Evolutionary conservation across 1,139 yeast genomes (phyloP).

Genomic region (Diutina ranongensis): DNA sequence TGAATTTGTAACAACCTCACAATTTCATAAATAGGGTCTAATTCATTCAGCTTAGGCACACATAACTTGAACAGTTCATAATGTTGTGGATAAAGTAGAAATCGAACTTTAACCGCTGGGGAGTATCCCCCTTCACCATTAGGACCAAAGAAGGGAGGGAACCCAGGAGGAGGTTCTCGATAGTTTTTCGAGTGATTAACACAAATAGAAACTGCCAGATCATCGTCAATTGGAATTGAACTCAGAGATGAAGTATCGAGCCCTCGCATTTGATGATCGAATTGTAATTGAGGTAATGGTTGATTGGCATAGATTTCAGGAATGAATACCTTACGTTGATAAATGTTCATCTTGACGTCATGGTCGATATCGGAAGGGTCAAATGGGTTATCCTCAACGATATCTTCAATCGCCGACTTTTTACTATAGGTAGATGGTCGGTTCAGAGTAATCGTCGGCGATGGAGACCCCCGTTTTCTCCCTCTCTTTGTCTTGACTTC

Average conservation of each 20-base stretch:
- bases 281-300: constrained; percentile 15
- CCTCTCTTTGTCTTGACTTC: not conserved
- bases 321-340: constrained; percentile 24
- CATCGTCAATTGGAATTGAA: constrained; percentile 15
- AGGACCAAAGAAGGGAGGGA: constrained; percentile 21
- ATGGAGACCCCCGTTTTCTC: not conserved
- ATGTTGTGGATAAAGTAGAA: constrained; percentile 31
- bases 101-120: constrained; percentile 23
- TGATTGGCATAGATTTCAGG: constrained; percentile 15
- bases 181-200: constrained; percentile 20
- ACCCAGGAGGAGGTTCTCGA: constrained; percentile 23
- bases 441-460: not conserved
- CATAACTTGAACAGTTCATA: constrained; percentile 30
- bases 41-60: constrained; percentile 40
- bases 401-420: not conserved
- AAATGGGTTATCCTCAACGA: constrained; percentile 17
- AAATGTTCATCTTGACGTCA: constrained; percentile 23
- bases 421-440: not conserved
- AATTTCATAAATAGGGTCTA: constrained; percentile 65
- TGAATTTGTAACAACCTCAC: constrained; percentile 39
- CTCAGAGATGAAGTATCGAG: constrained; percentile 12
- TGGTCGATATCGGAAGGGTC: constrained; percentile 28
- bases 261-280: constrained; percentile 15
- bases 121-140: constrained; percentile 12
- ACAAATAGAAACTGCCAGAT: constrained; percentile 22